These are phyloP conservation scores for Lasiodiplodia gonubiensis DNA, from an alignment of 2,329 filamentous ascomycete genomes.

Conservation along the genomic window DNA sequence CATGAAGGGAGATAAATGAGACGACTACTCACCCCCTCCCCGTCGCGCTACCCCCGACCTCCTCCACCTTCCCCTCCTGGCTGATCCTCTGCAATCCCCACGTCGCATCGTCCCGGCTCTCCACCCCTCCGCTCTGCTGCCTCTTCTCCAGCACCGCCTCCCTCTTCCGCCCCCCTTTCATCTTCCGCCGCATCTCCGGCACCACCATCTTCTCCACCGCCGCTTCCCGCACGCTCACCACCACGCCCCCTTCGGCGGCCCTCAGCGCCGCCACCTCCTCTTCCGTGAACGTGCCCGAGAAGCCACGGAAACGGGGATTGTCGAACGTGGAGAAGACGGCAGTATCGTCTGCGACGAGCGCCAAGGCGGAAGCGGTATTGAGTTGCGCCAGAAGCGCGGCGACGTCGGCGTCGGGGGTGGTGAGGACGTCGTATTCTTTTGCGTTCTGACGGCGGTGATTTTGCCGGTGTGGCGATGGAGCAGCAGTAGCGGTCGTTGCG, in stretches of 20 bases:
- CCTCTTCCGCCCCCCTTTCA: neutral
- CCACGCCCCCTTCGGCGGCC: neutral
- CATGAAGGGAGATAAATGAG: neutral
- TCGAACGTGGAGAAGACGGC: constrained; percentile 12
- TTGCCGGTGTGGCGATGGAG: neutral
- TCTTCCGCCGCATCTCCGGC: constrained; percentile 28
- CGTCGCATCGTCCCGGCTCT: constrained; percentile 46
- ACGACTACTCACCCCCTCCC: constrained; percentile 10
- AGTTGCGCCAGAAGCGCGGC: neutral
- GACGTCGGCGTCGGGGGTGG: constrained; percentile 6
- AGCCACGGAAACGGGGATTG: constrained; percentile 24
- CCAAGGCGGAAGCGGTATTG: no score
- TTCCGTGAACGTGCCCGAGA: constrained; percentile 19
- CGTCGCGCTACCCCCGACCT: neutral
- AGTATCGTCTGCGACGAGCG: neutral
- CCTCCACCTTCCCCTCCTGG: constrained; percentile 32
- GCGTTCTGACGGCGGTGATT: neutral
- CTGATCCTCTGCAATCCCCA: constrained; percentile 52
- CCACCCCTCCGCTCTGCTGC: constrained; percentile 26
- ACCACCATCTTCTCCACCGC: neutral
- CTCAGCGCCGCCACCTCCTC: constrained; percentile 4
- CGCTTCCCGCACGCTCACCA: constrained; percentile 8
- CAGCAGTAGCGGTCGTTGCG: no score
- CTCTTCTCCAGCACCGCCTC: neutral
- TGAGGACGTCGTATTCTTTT: constrained; percentile 19